Base-by-base conservation (phyloP, 495 filamentous ascomycete genomes). In the Penicillium coffeae region DNA sequence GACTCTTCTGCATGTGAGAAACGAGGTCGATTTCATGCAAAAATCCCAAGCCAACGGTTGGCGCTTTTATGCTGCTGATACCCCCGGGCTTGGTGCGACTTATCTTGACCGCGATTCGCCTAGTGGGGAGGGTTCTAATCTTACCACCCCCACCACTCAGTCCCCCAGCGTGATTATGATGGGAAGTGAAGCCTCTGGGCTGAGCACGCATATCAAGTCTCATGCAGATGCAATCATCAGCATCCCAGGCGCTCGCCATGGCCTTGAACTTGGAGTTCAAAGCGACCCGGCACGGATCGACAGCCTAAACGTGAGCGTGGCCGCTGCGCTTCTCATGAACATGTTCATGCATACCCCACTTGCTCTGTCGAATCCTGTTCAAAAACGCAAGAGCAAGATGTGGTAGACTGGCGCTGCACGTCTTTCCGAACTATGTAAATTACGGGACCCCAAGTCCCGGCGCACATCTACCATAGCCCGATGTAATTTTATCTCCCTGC, bases 301-400 rank as follows among this genome's bases (percentile, higher is more conserved):
- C 51, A 93, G 88, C 66, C 71, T 96, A 58, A 95, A 95, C 60
- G 90, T 95, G 3, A 85, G 85, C 53, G 88, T 91, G 13, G 90
- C 90, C n/a, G 81, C 85, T 3, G 88, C 79, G 3, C 62, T 96
- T 30, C 64, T 96, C 35, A 84, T 84, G 66, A 77, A 83, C 53
- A 76, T 77, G 48, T 81, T 88, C 50, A 52, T 86, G 54, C 71
- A 70, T 15, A 60, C 63, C 32, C 72, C 70, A 15, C 53, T 75
- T 22, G 60, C 59, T 16, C 42, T 75, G 32, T 55, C 64, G n/a
- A 52, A 56, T 16, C 42, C 60, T 9, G 42, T 39, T 2, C 54
- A 50, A 50, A 66, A 56, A 45, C 33, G 37, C 25, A 52, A 50
- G 42, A 50, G 45, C 13, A 52, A 47, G 39, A 51, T 63, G 51